Evolutionary conservation across 179 eudicot species (phyloP).

Genomic region (Silene noctiflora): DNA sequence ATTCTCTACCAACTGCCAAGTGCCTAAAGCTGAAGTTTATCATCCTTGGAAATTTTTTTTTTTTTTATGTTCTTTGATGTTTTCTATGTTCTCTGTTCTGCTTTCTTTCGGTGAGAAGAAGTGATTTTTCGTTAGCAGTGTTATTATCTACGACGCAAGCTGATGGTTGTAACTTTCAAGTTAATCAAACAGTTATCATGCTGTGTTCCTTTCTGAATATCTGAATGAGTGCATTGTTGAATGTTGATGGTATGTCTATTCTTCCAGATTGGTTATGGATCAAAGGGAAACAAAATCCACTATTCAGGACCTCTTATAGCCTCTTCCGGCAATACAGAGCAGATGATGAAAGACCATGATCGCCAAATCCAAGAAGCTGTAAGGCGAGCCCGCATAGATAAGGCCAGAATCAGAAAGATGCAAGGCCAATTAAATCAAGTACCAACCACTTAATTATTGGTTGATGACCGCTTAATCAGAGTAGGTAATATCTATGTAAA

Average conservation of each 20-base stretch:
- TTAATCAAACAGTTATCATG: not conserved
- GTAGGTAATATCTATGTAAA: conserved; percentile 34
- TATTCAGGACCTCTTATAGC: conserved; percentile 88
- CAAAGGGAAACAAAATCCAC: conserved; percentile 79
- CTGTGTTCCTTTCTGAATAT: not conserved
- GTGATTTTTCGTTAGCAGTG: not conserved
- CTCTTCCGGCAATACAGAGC: conserved; percentile 80
- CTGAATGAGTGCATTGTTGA: conserved; percentile 11
- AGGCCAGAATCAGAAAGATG: conserved; percentile 60
- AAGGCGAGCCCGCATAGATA: conserved; percentile 77
- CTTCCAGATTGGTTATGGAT: conserved; percentile 73
- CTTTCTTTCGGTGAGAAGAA: not conserved
- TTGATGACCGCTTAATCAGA: conserved; percentile 47
- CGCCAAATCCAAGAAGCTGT: conserved; percentile 91
- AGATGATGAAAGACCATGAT: conserved; percentile 89
- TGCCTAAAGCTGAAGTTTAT: not conserved
- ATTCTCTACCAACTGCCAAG: no score
- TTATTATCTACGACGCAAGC: not conserved
- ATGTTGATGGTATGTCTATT: conserved; percentile 13
- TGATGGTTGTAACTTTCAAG: not conserved
- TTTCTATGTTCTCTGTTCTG: not conserved
- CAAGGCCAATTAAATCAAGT: conserved; percentile 48
- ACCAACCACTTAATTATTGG: conserved; percentile 48
- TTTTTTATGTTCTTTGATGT: not conserved
- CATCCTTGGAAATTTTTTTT: not conserved